Conservation (phyloP, 768 basidiomycete species). For the Suillus subaureus region DNA sequence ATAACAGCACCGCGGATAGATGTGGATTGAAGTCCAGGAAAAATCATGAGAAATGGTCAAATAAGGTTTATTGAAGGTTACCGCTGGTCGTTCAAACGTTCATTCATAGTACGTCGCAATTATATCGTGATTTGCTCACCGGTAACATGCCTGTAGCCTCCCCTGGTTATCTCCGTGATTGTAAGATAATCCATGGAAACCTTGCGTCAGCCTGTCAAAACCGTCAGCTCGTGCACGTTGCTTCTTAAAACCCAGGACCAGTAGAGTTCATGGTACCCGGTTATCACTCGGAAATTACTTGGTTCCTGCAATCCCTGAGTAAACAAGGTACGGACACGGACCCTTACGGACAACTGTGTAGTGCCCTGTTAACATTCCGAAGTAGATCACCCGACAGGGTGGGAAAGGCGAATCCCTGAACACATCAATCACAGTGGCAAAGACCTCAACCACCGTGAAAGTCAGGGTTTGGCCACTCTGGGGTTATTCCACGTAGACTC, state of each 20-base stretch:
- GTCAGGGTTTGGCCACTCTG: too few relatives aligned
- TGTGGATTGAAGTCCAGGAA: background rate
- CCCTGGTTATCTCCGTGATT: background rate
- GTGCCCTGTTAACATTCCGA: background rate
- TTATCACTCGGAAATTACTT: background rate
- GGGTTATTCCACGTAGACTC: too few relatives aligned
- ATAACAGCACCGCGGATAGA: background rate
- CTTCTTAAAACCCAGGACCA: background rate
- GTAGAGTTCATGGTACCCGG: background rate
- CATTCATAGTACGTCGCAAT: background rate
- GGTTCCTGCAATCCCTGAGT: background rate
- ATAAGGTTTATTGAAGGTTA: background rate
- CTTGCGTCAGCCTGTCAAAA: background rate
- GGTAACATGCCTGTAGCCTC: background rate
- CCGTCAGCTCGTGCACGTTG: background rate
- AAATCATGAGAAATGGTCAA: background rate
- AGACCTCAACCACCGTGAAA: too few relatives aligned
- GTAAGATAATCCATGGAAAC: background rate
- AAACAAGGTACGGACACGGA: background rate
- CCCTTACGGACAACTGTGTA: background rate
- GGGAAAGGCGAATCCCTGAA: background rate
- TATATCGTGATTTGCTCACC: background rate
- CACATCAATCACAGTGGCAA: background rate
- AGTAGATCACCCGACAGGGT: background rate
- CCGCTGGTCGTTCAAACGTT: background rate